Percentiles rank a stretch among this genome's conserved stretches.
These are phyloP conservation scores for Acacia pycnantha DNA, from an alignment of 331 rosid genomes.

Conservation along the genomic window DNA sequence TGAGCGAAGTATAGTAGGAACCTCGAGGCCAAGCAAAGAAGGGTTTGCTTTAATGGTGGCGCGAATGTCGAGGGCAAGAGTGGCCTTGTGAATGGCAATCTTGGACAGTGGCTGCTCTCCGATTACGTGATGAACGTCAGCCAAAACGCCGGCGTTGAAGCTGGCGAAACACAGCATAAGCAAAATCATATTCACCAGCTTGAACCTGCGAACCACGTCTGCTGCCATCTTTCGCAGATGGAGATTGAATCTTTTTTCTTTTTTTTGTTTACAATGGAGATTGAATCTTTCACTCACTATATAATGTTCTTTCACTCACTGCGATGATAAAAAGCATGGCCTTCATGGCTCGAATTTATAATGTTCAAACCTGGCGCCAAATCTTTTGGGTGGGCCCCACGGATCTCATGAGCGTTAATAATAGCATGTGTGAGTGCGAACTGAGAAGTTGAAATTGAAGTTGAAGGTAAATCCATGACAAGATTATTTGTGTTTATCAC, in stretches of 20 bases:
- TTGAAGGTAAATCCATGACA: not conserved
- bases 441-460: not conserved
- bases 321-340: not conserved
- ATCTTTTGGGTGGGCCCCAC: not conserved
- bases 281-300: not conserved
- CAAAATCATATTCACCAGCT: constrained; percentile 23
- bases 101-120: constrained; percentile 72
- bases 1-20: not conserved
- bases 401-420: not conserved
- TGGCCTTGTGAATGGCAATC: constrained; percentile 58
- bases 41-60: constrained; percentile 56
- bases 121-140: constrained; percentile 22
- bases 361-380: not conserved
- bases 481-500: not conserved
- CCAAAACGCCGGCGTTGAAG: constrained; percentile 23
- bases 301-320: not conserved
- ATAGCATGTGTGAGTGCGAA: not conserved
- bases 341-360: not conserved
- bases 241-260: not conserved
- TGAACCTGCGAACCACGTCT: not conserved
- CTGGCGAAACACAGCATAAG: constrained; percentile 10
- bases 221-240: not conserved
- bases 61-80: constrained; percentile 32
- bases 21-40: constrained; percentile 63
- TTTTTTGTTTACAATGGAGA: no score